Percentiles rank a stretch among this genome's conserved stretches.
phyloP scores from a whole-genome alignment of 2,329 filamentous ascomycete genomes.

The Arthrocladium fulminans region DNA sequence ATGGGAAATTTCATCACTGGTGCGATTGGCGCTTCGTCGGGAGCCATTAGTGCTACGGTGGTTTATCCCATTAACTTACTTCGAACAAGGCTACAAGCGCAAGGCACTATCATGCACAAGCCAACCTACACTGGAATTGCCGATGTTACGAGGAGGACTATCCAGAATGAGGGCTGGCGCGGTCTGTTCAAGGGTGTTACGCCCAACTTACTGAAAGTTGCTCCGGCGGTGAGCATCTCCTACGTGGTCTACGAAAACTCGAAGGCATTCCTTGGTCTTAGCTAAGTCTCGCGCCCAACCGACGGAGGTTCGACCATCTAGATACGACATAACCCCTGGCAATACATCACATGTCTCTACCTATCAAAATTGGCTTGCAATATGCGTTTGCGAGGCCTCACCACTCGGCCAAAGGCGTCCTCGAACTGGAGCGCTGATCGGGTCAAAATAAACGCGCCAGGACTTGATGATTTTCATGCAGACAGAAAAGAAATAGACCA shows the following conservation, averaged over 20 bases:
- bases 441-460: no score
- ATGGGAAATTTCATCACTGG: slow-evolving; percentile 78
- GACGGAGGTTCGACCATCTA: no score
- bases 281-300: no score
- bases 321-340: no score
- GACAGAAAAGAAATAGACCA: no score
- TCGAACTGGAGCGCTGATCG: no score
- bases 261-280: slow-evolving; percentile 58
- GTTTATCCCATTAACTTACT: slow-evolving; percentile 95
- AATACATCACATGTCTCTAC: no score
- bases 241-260: slow-evolving; percentile 90
- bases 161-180: slow-evolving; percentile 70
- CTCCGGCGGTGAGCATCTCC: slow-evolving; percentile 88
- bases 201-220: slow-evolving; percentile 91
- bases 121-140: slow-evolving; percentile 82
- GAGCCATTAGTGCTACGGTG: slow-evolving; percentile 82
- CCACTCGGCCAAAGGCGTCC: no score
- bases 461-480: no score
- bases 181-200: slow-evolving; percentile 93
- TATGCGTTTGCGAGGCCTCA: no score
- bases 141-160: slow-evolving; percentile 77
- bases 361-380: no score
- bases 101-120: slow-evolving; percentile 86
- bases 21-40: slow-evolving; percentile 80
- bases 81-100: slow-evolving; percentile 82